Evolutionary conservation across 345 rosid species (phyloP).

Genomic region (Noccaea bulbosa): DNA sequence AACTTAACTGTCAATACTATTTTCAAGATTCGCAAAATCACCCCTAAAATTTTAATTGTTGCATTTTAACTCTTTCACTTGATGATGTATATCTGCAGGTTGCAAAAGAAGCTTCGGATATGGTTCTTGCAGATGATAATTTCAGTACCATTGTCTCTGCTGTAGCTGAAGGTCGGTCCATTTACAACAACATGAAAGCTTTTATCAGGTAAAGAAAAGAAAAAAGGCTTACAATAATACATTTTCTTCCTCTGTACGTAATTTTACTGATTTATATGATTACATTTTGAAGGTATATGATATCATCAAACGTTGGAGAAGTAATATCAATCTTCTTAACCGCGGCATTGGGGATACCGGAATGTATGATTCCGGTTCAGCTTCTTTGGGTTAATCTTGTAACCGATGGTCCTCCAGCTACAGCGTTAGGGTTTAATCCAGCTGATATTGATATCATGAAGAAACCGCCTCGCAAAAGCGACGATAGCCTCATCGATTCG

Average conservation of each 20-base stretch:
- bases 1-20: constrained; percentile 1
- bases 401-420: constrained; percentile 98
- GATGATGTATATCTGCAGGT: too few species aligned
- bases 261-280: not conserved
- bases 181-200: constrained; percentile 92
- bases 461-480: constrained; percentile 82
- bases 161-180: constrained; percentile 90
- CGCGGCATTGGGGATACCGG: constrained; percentile 90
- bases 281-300: constrained; percentile 70
- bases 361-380: constrained; percentile 92
- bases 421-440: constrained; percentile 93
- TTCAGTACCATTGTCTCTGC: constrained; percentile 86
- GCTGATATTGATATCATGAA: constrained; percentile 87
- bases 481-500: constrained; percentile 68
- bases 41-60: not conserved
- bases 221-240: not conserved
- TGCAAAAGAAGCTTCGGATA: constrained; percentile 96
- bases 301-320: constrained; percentile 96
- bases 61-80: too few species aligned
- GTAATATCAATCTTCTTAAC: constrained; percentile 87
- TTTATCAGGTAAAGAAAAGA: constrained; percentile 63
- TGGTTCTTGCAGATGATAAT: constrained; percentile 95
- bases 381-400: constrained; percentile 97
- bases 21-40: not conserved
- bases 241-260: not conserved